Base-by-base conservation (phyloP, 2,329 filamentous ascomycete species). In the Aspergillus thermomutatus region DNA sequence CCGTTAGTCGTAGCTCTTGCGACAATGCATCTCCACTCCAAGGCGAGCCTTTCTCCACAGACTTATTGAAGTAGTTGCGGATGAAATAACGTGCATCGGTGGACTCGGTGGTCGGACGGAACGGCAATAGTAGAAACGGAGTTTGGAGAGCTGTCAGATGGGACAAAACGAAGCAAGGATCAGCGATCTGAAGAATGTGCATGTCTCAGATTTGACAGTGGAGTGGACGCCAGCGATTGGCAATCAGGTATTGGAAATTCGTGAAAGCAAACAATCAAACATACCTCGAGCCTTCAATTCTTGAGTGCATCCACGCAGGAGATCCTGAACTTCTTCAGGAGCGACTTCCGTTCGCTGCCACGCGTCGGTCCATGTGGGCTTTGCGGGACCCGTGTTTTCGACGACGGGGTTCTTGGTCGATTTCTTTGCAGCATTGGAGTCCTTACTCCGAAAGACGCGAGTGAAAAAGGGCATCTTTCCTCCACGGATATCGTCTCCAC, bases 281-380 rank as follows among this genome's bases (percentile, higher is more conserved):
- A 66, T 86, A 96, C 93, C 93, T 90, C 92, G 85, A 59, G 89
- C 88, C 79, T 97, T 99, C 74, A 99, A 84, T 78, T 99, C 94
- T 55, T 87, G 83, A 10, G 92, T 95, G 78, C 92, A 97, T 64
- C 87, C 86, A 71, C 87, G 84, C 52, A 97, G 81, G 60, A 99
- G 79, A 70, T 96, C 92, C 68, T 92, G 88, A 49, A 99, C 87
- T 77, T 99, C 94, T 64, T 96, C 91, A 4, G 92, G 89, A 53
- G 91, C 88, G 63, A 99, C 87, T 49, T 87, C 85, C 54, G 83
- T 90, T 69, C 93, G 88, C 60, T 86, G 83, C 85, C 92, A 99
- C 62, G 91, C 89, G 73, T 97, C 90, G 59, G 91, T 89, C 89
- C 91, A 97, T 74, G 83, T 84, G 55, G 89, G 90, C 76, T 92